Evolutionary conservation across 1,284 basidiomycete species (phyloP).

Genomic region (Heterobasidion irregulare): DNA sequence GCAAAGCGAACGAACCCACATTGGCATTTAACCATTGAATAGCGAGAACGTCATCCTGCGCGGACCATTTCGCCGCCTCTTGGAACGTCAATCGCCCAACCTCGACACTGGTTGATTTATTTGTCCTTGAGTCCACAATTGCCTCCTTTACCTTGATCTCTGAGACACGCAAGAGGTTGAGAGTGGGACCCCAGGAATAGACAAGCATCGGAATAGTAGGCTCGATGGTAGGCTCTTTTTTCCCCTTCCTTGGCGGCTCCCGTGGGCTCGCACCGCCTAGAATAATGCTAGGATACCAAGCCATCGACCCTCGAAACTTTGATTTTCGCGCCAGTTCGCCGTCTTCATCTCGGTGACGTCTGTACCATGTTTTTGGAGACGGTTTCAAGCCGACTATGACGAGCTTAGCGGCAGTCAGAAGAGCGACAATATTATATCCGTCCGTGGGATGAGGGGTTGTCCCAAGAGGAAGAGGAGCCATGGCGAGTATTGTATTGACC

Average conservation of each 20-base stretch:
- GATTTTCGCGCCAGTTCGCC: conserved; percentile 33
- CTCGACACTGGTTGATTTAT: conserved; percentile 50
- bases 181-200: conserved; percentile 72
- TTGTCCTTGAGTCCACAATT: conserved; percentile 45
- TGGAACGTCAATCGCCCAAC: conserved; percentile 57
- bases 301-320: conserved; percentile 53
- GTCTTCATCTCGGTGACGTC: conserved; percentile 54
- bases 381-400: conserved; percentile 94
- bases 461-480: conserved; percentile 81
- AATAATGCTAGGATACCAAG: conserved; percentile 66
- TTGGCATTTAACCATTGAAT: conserved; percentile 70
- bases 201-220: conserved; percentile 57
- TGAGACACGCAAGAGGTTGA: conserved; percentile 60
- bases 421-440: conserved; percentile 74
- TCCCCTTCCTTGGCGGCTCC: conserved; percentile 20
- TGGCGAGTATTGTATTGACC: conserved; percentile 63
- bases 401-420: conserved; percentile 86
- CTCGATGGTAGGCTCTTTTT: conserved; percentile 12
- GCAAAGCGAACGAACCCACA: conserved; percentile 44
- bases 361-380: conserved; percentile 88
- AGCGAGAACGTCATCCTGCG: conserved; percentile 50
- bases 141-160: conserved; percentile 51
- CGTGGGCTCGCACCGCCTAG: background rate
- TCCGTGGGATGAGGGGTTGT: conserved; percentile 73
- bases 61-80: conserved; percentile 44